A percentile compares a stretch with the other conserved stretches of the same genome.
phyloP scores from a whole-genome alignment of 2,329 filamentous ascomycete species.

The Rutstroemia sp. region DNA sequence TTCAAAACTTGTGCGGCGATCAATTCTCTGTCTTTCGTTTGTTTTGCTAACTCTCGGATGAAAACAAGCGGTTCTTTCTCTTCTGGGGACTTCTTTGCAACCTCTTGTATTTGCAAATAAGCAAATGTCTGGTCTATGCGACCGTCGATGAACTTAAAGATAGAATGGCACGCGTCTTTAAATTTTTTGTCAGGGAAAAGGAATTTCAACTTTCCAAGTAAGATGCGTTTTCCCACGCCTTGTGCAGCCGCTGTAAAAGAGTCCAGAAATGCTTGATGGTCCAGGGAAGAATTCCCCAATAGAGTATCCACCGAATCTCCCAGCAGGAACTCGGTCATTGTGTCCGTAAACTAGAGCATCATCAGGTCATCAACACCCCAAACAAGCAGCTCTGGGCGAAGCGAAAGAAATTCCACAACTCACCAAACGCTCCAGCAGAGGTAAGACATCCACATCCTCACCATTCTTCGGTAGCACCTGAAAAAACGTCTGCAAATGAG shows the following conservation, averaged over 20 bases:
- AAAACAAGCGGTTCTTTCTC: background rate
- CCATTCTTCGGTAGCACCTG: background rate
- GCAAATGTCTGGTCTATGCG: background rate
- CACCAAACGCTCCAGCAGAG: background rate
- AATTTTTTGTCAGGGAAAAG: background rate
- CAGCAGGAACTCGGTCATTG: constrained; percentile 39
- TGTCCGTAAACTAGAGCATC: constrained; percentile 24
- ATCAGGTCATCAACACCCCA: background rate
- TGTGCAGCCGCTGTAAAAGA: background rate
- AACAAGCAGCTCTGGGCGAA: background rate
- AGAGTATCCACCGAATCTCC: constrained; percentile 40
- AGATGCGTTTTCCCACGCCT: background rate
- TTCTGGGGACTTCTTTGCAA: background rate
- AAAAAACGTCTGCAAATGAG: constrained; percentile 36
- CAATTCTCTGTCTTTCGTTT: constrained; percentile 33
- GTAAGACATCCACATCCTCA: constrained; percentile 11
- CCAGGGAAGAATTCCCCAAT: background rate
- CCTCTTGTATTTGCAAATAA: background rate
- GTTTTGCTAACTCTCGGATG: background rate
- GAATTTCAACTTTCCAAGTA: background rate
- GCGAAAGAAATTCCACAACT: background rate
- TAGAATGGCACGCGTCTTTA: background rate
- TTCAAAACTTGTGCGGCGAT: constrained; percentile 28
- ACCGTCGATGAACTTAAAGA: background rate
- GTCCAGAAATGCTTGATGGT: background rate